These are phyloP conservation scores for Termitomyces sp. DNA, from an alignment of 768 basidiomycete genomes.

Conservation along the genomic window DNA sequence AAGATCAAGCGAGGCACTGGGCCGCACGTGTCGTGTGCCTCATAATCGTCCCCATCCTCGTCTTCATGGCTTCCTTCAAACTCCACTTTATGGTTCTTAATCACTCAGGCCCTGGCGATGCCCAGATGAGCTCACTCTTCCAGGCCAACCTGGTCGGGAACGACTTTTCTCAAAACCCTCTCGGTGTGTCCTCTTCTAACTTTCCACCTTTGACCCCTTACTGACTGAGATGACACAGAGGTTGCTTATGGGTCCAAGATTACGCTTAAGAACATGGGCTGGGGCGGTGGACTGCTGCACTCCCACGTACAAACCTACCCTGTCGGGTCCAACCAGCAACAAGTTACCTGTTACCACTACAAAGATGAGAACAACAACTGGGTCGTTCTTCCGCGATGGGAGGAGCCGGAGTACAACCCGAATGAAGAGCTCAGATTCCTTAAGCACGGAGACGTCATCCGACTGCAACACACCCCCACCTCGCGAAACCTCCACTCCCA, in stretches of 20 bases:
- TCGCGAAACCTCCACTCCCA: constrained; percentile 94
- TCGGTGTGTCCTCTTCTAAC: constrained; percentile 48
- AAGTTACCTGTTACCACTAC: constrained; percentile 99
- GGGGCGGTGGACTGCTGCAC: constrained; percentile 94
- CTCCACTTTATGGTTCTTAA: constrained; percentile 93
- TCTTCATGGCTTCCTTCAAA: constrained; percentile 95
- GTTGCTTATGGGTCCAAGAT: constrained; percentile 87
- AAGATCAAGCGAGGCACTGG: constrained; percentile 90
- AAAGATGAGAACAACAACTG: constrained; percentile 98
- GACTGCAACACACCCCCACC: constrained; percentile 81
- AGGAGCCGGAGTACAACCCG: constrained; percentile 62
- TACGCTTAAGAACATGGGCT: constrained; percentile 96
- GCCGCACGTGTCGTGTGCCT: constrained; percentile 79
- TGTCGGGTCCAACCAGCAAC: constrained; percentile 88
- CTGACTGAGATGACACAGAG: constrained; percentile 42
- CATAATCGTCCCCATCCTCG: constrained; percentile 85
- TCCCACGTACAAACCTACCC: constrained; percentile 97
- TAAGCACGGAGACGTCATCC: constrained; percentile 72
- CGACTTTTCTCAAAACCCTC: constrained; percentile 87
- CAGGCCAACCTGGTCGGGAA: constrained; percentile 95
- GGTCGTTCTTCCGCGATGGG: constrained; percentile 79
- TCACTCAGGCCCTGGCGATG: constrained; percentile 93
- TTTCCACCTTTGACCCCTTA: neutral
- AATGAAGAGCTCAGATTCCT: constrained; percentile 71
- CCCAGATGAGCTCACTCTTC: constrained; percentile 98